Percentiles rank a stretch among this genome's conserved stretches.
Conservation (phyloP, 192 early-diverging fungal species). For the Backusella australiensis region DNA sequence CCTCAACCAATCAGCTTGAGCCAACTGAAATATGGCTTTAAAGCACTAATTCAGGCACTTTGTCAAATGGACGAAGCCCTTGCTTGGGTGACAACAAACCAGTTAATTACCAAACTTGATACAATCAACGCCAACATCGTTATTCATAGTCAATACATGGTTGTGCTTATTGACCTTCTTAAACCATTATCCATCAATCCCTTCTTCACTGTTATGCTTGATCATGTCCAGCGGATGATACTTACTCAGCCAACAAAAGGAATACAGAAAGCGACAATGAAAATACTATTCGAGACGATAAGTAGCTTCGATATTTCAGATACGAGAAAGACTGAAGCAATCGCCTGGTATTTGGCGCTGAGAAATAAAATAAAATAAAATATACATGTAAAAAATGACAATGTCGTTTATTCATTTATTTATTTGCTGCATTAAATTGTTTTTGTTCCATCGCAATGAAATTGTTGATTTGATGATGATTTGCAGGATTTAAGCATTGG, state of each 20-base stretch:
- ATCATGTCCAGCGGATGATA: conserved; percentile 12
- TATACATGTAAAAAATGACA: background rate
- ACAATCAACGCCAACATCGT: conserved; percentile 1
- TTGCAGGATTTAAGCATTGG: background rate
- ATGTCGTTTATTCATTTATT: background rate
- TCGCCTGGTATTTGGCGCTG: conserved; percentile 33
- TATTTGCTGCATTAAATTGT: no score
- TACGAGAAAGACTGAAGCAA: conserved; percentile 32
- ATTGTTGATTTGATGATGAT: background rate
- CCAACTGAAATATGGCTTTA: conserved; percentile 46
- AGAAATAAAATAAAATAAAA: conserved; percentile 7
- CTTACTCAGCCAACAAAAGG: background rate
- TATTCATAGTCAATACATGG: conserved; percentile 12
- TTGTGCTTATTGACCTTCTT: conserved; percentile 29
- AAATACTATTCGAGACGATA: conserved; percentile 34
- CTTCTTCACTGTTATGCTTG: conserved; percentile 26
- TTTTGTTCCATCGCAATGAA: background rate
- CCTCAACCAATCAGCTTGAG: conserved; percentile 39
- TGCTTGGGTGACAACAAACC: conserved; percentile 48
- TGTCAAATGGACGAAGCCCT: conserved; percentile 48
- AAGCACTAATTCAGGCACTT: conserved; percentile 43
- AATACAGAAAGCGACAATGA: conserved; percentile 21
- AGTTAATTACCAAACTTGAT: conserved; percentile 39
- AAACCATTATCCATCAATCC: conserved; percentile 28
- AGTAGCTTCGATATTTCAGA: conserved; percentile 35